A percentile compares a stretch with the other conserved stretches of the same genome.
phyloP scores from a whole-genome alignment of 306 rosid genomes.

The Calophaca sinica region DNA sequence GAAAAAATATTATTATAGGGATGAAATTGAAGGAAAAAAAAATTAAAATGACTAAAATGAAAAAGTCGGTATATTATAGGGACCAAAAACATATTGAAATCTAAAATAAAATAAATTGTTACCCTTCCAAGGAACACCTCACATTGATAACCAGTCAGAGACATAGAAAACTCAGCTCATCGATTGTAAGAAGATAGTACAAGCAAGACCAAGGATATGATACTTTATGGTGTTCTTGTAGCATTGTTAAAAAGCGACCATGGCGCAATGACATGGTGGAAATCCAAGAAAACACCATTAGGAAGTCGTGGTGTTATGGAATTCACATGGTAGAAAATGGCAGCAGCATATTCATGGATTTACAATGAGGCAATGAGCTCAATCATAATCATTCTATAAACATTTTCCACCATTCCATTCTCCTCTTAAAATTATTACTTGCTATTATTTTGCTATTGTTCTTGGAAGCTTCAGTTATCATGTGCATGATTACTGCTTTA shows the following conservation, averaged over 20 bases:
- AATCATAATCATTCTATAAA: constrained; percentile 14
- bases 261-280: neutral
- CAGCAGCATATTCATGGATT: constrained; percentile 8
- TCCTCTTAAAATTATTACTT: neutral
- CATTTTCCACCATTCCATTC: neutral
- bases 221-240: neutral
- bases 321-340: neutral
- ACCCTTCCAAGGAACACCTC: constrained; percentile 13
- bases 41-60: no score
- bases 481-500: no score
- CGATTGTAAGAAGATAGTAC: constrained; percentile 27
- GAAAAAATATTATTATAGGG: no score
- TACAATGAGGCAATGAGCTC: neutral
- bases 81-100: neutral
- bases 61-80: no score
- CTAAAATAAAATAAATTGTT: neutral
- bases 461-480: neutral
- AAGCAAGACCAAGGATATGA: constrained; percentile 22
- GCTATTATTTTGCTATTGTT: constrained; percentile 9
- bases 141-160: constrained; percentile 23
- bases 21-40: no score
- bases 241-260: neutral
- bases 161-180: constrained; percentile 15
- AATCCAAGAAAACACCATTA: neutral
- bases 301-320: neutral